phyloP scores from a whole-genome alignment of 768 basidiomycete genomes.

The Kwoniella newhampshirensis region DNA sequence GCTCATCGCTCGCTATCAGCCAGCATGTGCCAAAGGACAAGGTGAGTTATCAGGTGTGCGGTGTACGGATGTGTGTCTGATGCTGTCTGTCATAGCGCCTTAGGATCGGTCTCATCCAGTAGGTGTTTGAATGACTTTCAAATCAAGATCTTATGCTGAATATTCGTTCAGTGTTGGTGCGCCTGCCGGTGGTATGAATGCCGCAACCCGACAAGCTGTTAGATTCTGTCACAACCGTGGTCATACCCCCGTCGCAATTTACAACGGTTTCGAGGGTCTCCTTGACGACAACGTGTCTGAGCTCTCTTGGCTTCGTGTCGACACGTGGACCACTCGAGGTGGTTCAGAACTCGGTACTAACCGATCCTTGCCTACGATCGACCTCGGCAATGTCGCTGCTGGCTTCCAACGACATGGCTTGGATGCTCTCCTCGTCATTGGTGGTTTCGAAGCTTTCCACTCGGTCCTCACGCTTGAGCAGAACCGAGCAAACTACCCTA shows the following conservation, averaged over 20 bases:
- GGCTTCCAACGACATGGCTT: conserved; percentile 84
- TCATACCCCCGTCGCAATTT: conserved; percentile 84
- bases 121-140: conserved; percentile 17
- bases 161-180: conserved; percentile 84
- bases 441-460: conserved; percentile 93
- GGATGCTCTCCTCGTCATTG: conserved; percentile 80
- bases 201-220: conserved; percentile 89
- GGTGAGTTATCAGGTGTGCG: conserved; percentile 4
- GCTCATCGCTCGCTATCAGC: conserved; percentile 64
- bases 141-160: conserved; percentile 12
- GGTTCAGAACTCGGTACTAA: conserved; percentile 98
- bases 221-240: conserved; percentile 90
- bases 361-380: conserved; percentile 76
- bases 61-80: background rate
- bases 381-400: conserved; percentile 83
- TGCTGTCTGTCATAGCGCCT: conserved; percentile 47
- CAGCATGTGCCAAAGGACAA: conserved; percentile 59
- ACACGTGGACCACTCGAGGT: conserved; percentile 92
- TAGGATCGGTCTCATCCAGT: conserved; percentile 57
- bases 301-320: conserved; percentile 93
- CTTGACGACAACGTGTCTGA: conserved; percentile 83
- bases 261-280: conserved; percentile 94
- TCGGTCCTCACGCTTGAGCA: conserved; percentile 74
- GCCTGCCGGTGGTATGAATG: conserved; percentile 98
- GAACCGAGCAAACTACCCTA: conserved; percentile 77